Conservation (phyloP, 148 eudicot species). For the Diospyros kaki region DNA sequence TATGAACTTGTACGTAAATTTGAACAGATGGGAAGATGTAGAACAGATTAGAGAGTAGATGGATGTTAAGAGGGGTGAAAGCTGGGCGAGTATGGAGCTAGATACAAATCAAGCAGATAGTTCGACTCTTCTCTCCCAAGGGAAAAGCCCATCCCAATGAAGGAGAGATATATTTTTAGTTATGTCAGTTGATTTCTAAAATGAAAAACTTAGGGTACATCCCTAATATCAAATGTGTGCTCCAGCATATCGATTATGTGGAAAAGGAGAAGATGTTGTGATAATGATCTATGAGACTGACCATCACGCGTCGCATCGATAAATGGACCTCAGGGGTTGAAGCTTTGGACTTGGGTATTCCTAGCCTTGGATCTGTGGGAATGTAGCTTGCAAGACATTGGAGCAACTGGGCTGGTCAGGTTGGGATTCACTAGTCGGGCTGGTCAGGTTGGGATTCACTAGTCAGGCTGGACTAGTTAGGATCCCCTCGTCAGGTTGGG, state of each 20-base stretch:
- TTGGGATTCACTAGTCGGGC: too few species aligned
- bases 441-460: too few species aligned
- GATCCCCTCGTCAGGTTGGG: too few species aligned
- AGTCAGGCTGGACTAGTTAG: too few species aligned
- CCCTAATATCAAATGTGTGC: conserved; percentile 40
- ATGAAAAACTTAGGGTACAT: conserved; percentile 47
- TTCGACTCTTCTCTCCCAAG: conserved; percentile 38
- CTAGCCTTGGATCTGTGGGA: too few species aligned
- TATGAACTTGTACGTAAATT: conserved; percentile 14
- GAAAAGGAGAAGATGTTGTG: conserved; percentile 54
- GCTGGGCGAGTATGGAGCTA: conserved; percentile 48
- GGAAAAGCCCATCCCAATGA: conserved; percentile 49
- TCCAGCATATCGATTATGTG: conserved; percentile 35
- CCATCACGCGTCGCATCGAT: too few species aligned
- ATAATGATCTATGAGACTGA: too few species aligned
- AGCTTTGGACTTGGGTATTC: too few species aligned
- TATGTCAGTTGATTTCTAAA: conserved; percentile 41
- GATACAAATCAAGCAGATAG: conserved; percentile 39
- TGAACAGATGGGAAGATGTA: conserved; percentile 21
- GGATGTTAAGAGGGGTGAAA: conserved; percentile 27
- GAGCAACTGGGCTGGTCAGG: too few species aligned
- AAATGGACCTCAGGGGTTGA: too few species aligned
- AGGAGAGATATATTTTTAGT: conserved; percentile 51
- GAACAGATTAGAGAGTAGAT: conserved; percentile 33
- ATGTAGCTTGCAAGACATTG: too few species aligned